Evolutionary conservation across 192 early-diverging fungal genomes (phyloP).

Genomic region (Coemansia javaensis): DNA sequence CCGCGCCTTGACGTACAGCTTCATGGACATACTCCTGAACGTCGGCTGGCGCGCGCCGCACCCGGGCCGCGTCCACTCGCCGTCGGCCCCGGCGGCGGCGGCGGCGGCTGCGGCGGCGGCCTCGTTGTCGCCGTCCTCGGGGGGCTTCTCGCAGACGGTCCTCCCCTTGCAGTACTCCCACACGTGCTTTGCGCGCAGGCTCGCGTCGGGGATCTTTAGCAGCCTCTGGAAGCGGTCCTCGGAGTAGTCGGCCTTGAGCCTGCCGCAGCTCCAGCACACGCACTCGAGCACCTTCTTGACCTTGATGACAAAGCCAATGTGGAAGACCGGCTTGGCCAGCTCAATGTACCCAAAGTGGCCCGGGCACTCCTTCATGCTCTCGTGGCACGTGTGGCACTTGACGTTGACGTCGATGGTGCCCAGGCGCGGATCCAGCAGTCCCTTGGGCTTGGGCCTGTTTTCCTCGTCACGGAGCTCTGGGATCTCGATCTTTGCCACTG

Average conservation of each 20-base stretch:
- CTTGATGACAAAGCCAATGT: constrained; percentile 86
- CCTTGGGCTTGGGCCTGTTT: constrained; percentile 77
- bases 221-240: constrained; percentile 63
- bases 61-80: constrained; percentile 55
- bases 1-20: constrained; percentile 51
- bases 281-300: constrained; percentile 97
- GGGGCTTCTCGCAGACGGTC: constrained; percentile 71
- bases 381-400: constrained; percentile 94
- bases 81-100: neutral
- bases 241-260: constrained; percentile 81
- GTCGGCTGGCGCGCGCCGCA: constrained; percentile 82
- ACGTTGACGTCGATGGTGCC: constrained; percentile 97
- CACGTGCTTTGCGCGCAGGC: constrained; percentile 70
- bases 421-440: constrained; percentile 89
- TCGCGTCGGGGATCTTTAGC: constrained; percentile 63
- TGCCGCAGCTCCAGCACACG: constrained; percentile 91
- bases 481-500: constrained; percentile 87
- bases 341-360: constrained; percentile 99
- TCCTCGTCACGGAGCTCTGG: constrained; percentile 84
- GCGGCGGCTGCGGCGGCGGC: constrained; percentile 2
- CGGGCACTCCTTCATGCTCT: constrained; percentile 92
- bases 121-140: constrained; percentile 53
- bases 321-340: constrained; percentile 92
- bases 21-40: constrained; percentile 76
- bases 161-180: constrained; percentile 84